These are phyloP conservation scores for Leishmania mexicana DNA, from an alignment of 208 protist genomes.

Conservation along the genomic window DNA sequence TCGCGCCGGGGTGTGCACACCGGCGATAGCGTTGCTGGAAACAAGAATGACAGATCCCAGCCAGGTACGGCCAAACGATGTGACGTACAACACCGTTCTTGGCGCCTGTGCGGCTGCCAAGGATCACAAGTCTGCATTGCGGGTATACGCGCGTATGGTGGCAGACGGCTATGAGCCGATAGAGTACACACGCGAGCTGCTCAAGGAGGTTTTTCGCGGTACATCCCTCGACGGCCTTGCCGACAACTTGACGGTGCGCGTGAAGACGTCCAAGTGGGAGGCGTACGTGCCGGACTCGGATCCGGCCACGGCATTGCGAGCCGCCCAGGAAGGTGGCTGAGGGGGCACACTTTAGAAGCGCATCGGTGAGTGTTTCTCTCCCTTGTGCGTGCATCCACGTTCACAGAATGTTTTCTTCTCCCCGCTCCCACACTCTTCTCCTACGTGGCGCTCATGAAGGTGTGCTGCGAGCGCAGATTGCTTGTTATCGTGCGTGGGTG, in stretches of 20 bases:
- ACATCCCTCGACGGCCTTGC: slow-evolving; percentile 65
- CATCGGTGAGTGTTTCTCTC: neutral
- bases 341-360: neutral
- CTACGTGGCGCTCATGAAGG: neutral
- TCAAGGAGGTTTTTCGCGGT: slow-evolving; percentile 53
- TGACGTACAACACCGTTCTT: slow-evolving; percentile 89
- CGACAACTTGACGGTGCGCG: slow-evolving; percentile 64
- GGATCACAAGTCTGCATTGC: slow-evolving; percentile 46
- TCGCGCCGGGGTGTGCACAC: slow-evolving; percentile 65
- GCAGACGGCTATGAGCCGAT: slow-evolving; percentile 79
- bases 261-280: slow-evolving; percentile 38
- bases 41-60: slow-evolving; percentile 52
- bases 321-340: slow-evolving; percentile 27
- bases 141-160: slow-evolving; percentile 82
- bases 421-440: no score
- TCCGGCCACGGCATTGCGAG: slow-evolving; percentile 66
- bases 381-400: neutral
- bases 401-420: neutral
- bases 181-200: slow-evolving; percentile 62
- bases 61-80: slow-evolving; percentile 75
- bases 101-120: slow-evolving; percentile 66
- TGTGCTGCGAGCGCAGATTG: neutral
- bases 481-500: neutral
- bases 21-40: slow-evolving; percentile 61
- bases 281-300: slow-evolving; percentile 75